Evolutionary conservation across 495 filamentous ascomycete genomes (phyloP).

Genomic region (Hypoxylon lienhwacheense): DNA sequence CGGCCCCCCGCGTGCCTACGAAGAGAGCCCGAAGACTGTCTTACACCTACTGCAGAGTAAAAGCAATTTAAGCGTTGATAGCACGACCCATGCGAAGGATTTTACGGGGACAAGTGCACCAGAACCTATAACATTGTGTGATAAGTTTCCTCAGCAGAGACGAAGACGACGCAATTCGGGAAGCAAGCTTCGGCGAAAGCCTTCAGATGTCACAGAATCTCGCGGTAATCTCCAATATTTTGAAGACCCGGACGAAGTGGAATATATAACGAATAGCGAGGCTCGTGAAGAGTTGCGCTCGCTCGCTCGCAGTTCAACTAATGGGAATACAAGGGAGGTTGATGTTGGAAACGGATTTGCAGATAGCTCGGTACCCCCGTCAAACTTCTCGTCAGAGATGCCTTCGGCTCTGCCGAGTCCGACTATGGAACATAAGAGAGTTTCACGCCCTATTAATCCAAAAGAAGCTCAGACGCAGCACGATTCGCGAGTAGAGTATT

Average conservation of each 20-base stretch:
- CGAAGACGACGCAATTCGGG: conserved; percentile 75
- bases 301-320: not conserved
- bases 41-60: conserved; percentile 35
- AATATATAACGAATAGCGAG: conserved; percentile 77
- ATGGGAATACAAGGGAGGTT: not conserved
- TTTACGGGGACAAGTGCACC: conserved; percentile 59
- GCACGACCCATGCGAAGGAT: conserved; percentile 43
- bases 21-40: conserved; percentile 11
- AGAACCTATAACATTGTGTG: conserved; percentile 52
- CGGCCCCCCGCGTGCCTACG: not conserved
- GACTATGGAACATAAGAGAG: conserved; percentile 41
- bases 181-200: conserved; percentile 71
- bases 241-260: conserved; percentile 74
- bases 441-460: conserved; percentile 63
- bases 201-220: conserved; percentile 61
- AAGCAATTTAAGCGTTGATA: conserved; percentile 37
- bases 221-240: conserved; percentile 77
- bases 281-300: conserved; percentile 62
- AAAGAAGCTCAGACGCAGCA: conserved; percentile 73
- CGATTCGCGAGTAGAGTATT: conserved; percentile 77
- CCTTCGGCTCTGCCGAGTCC: conserved; percentile 34
- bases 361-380: conserved; percentile 11
- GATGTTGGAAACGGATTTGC: conserved; percentile 7
- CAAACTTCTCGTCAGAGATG: conserved; percentile 32
- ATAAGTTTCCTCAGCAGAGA: conserved; percentile 39